Evolutionary conservation across 2,329 filamentous ascomycete genomes (phyloP).

Genomic region (Verticillium dahliae): DNA sequence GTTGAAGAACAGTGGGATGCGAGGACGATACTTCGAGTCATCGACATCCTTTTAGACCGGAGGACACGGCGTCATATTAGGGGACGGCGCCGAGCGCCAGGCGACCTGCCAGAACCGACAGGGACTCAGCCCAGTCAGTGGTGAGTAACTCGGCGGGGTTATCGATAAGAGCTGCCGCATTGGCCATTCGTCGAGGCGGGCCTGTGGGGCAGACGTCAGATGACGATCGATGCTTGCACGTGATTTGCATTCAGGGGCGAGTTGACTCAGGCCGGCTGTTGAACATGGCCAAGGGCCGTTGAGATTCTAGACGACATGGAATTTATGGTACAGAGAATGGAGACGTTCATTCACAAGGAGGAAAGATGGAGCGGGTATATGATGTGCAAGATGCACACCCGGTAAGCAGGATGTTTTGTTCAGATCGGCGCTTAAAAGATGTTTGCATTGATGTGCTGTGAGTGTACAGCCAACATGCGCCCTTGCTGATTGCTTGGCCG

Average conservation of each 20-base stretch:
- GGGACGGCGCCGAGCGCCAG: not conserved
- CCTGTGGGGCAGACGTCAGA: not conserved
- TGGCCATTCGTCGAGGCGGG: constrained; percentile 3
- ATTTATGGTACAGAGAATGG: too few species aligned
- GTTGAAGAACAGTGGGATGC: too few species aligned
- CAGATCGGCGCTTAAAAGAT: not conserved
- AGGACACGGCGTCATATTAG: constrained; percentile 2
- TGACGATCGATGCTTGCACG: not conserved
- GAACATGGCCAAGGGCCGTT: too few species aligned
- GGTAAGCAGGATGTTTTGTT: not conserved
- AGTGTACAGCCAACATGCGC: too few species aligned
- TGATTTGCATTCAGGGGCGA: not conserved
- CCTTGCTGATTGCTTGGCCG: too few species aligned
- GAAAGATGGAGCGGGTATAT: too few species aligned
- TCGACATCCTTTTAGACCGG: constrained; percentile 2
- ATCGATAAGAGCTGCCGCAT: constrained; percentile 15
- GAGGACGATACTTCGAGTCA: constrained; percentile 6
- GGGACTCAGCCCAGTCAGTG: not conserved
- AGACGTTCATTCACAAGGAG: too few species aligned
- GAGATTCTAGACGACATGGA: too few species aligned
- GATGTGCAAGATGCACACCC: too few species aligned
- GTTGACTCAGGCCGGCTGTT: not conserved
- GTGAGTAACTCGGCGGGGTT: constrained; percentile 10
- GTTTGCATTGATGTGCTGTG: not conserved
- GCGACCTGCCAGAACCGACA: not conserved